Conservation (phyloP, 1,284 basidiomycete genomes). For the Leccinum pachyderme region DNA sequence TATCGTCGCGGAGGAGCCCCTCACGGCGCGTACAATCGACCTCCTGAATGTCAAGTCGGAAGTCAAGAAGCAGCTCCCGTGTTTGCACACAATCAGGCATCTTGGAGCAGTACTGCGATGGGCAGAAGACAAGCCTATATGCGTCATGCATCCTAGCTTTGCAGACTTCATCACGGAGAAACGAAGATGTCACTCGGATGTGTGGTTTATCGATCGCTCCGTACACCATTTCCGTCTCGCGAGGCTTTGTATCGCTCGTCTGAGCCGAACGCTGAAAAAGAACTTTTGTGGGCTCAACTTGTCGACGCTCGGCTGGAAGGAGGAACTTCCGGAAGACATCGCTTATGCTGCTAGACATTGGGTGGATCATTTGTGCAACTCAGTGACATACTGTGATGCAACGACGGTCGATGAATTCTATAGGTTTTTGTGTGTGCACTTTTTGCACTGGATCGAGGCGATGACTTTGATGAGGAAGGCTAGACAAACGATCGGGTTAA, state of each 20-base stretch:
- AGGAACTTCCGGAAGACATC: constrained; percentile 25
- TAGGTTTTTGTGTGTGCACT: constrained; percentile 23
- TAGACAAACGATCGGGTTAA: constrained; percentile 32
- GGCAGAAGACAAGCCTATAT: constrained; percentile 28
- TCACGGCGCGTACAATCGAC: constrained; percentile 28
- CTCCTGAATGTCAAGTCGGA: constrained; percentile 20
- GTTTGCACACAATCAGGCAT: constrained; percentile 30
- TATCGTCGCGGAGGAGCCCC: constrained; percentile 29
- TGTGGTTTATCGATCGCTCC: constrained; percentile 30
- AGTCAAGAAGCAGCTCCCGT: constrained; percentile 21
- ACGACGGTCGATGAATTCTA: constrained; percentile 15
- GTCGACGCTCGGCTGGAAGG: constrained; percentile 15
- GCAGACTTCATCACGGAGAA: constrained; percentile 32
- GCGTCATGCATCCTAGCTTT: constrained; percentile 35
- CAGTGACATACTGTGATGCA: constrained; percentile 1
- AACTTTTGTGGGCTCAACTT: constrained; percentile 26
- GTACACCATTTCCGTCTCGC: constrained; percentile 26
- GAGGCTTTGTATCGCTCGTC: constrained; percentile 22
- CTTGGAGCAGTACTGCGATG: constrained; percentile 30
- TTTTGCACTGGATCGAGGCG: constrained; percentile 35
- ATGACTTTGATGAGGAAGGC: constrained; percentile 32
- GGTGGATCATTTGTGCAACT: constrained; percentile 30
- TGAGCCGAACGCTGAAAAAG: constrained; percentile 25
- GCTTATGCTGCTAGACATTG: constrained; percentile 26
- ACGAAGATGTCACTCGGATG: constrained; percentile 25